A percentile compares a stretch with the other conserved stretches of the same genome.
Evolutionary conservation across 768 basidiomycete species (phyloP).

Genomic region (Crassisporium funariophilum): DNA sequence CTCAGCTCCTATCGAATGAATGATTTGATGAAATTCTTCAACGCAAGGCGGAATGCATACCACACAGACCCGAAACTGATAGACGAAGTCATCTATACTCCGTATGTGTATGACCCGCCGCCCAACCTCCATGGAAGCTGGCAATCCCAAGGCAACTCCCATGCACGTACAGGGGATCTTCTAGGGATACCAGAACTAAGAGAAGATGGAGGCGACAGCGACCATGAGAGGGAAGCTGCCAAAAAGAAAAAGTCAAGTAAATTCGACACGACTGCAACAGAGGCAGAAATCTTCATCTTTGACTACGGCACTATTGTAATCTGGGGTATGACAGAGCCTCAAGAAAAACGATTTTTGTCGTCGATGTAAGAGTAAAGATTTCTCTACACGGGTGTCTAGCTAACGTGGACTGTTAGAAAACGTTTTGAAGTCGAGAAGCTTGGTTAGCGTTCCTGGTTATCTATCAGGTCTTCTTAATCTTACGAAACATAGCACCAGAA

Average conservation of each 20-base stretch:
- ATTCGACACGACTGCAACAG: slow-evolving; percentile 64
- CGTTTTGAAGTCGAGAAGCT: slow-evolving; percentile 93
- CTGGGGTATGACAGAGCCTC: slow-evolving; percentile 96
- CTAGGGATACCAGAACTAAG: slow-evolving; percentile 77
- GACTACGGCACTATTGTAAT: slow-evolving; percentile 94
- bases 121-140: slow-evolving; percentile 31
- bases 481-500: slow-evolving; percentile 62
- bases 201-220: slow-evolving; percentile 32
- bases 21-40: slow-evolving; percentile 88
- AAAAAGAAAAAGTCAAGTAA: slow-evolving; percentile 60
- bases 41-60: slow-evolving; percentile 80
- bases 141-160: slow-evolving; percentile 26
- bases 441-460: slow-evolving; percentile 37
- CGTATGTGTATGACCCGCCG: slow-evolving; percentile 76
- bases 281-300: slow-evolving; percentile 92
- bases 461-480: slow-evolving; percentile 6
- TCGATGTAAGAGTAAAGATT: slow-evolving; percentile 68
- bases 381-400: slow-evolving; percentile 12
- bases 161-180: slow-evolving; percentile 64
- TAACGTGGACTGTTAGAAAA: slow-evolving; percentile 55
- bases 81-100: slow-evolving; percentile 93
- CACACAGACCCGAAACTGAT: slow-evolving; percentile 85
- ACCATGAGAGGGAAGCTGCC: slow-evolving; percentile 29
- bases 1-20: slow-evolving; percentile 84
- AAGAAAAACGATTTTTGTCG: slow-evolving; percentile 87